Evolutionary conservation across 1,139 yeast genomes (phyloP), one percentile per base, ranked within the genome.

Genomic region (Pichia sp.): DNA sequence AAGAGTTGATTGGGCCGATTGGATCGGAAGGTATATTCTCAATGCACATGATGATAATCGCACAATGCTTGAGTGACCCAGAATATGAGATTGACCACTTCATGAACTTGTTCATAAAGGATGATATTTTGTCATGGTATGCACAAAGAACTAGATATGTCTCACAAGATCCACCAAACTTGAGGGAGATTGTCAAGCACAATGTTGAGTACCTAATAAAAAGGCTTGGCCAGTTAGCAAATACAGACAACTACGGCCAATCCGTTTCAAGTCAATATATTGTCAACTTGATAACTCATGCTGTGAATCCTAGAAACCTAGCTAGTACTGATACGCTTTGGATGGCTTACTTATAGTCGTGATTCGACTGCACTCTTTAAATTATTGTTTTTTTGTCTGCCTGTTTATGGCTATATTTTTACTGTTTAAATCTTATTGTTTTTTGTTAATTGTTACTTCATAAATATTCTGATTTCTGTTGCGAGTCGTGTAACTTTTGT

Each of bases 61-160:
- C 96, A 1, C 74, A 87, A 52, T 88, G 96, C 10, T 66, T 93
- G 45, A 73, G 91, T 9, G 96, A 87, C 49, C 94, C 96, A 0
- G 96, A 86, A 52, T 82, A 86, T 41, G 95, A 86, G 50, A 67
- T 85, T 57, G 91, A 81, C 48, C 94, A 87, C 46, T 87, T 83
- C 58, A 65, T 93, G 62, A 84, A 94, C 12, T 68, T 93, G 45
- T 91, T 91, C 62, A 95, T 93, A 18, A 77, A 96, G 37, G 98
- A 93, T 60, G 99, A 93, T 59, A 82, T 88, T 21, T 74, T 87
- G 30, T 78, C 96, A 0, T 91, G 96, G 97, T 86, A 83, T 57
- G 74, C 87, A 26, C 93, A 83, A 58, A 82, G 82, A 53, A 94
- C 86, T 52, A 72, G 80, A 36, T 72, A 80, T 4, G 59, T 74